Percentiles rank a stretch among this genome's conserved stretches.
Conservation (phyloP, 75 land plant genomes). For the Pinus albicaulis region DNA sequence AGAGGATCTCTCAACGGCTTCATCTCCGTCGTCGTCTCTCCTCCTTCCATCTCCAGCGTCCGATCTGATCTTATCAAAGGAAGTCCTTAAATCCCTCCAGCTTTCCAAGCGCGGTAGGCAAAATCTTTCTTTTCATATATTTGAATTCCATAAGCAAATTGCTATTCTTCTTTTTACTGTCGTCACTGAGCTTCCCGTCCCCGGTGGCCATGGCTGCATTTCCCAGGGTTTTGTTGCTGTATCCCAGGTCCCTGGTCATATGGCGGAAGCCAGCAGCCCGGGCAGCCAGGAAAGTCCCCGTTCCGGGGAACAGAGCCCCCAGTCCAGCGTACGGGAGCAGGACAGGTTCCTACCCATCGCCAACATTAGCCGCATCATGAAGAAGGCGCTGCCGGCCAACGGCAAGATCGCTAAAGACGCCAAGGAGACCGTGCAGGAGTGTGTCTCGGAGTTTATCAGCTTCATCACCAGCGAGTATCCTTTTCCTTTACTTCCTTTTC, state of each 20-base stretch:
- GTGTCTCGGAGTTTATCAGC: constrained; percentile 85
- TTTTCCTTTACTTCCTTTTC: too few species aligned
- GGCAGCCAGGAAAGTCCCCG: constrained; percentile 35
- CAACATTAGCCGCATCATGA: constrained; percentile 77
- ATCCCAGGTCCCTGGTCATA: constrained; percentile 9
- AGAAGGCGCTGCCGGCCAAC: constrained; percentile 69
- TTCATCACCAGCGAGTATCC: constrained; percentile 64
- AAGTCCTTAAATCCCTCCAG: background rate
- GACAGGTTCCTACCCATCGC: constrained; percentile 79
- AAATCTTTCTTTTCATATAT: too few species aligned
- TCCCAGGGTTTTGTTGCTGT: background rate
- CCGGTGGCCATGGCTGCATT: constrained; percentile 3
- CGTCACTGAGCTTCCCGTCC: background rate
- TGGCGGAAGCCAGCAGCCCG: constrained; percentile 35
- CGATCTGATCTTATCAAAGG: constrained; percentile 17
- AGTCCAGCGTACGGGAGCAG: constrained; percentile 39
- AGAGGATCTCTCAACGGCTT: background rate
- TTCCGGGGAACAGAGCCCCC: constrained; percentile 33
- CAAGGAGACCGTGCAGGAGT: constrained; percentile 82
- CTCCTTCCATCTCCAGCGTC: constrained; percentile 33
- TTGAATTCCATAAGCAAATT: background rate
- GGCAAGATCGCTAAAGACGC: constrained; percentile 82
- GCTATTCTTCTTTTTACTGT: background rate
- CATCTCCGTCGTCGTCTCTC: constrained; percentile 35
- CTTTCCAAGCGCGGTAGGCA: constrained; percentile 10